A percentile compares a stretch with the other conserved stretches of the same genome.
Conservation (phyloP, 805 yeast species). For the Huiozyma sinensis region DNA sequence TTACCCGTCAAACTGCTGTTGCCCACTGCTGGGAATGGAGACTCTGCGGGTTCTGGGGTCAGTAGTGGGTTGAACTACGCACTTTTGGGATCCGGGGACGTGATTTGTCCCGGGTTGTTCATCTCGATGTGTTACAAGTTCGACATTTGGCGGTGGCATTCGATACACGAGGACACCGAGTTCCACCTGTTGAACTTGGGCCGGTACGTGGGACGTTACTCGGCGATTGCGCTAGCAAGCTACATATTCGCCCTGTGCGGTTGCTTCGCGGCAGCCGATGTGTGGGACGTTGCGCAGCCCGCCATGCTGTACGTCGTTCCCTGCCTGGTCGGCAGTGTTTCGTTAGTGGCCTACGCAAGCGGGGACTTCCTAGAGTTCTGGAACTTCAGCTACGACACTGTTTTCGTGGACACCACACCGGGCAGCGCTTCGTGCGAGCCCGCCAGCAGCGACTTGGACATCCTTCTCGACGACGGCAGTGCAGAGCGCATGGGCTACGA, state of each 20-base stretch:
- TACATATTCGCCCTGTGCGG: conserved; percentile 37
- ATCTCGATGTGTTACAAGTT: conserved; percentile 43
- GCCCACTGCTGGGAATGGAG: conserved; percentile 11
- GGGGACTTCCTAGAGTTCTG: conserved; percentile 36
- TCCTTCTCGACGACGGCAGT: too few relatives aligned
- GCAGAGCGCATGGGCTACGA: too few relatives aligned
- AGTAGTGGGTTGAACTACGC: conserved; percentile 18
- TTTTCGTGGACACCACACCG: background rate
- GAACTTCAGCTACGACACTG: conserved; percentile 25
- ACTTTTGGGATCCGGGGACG: conserved; percentile 53
- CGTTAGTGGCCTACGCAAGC: conserved; percentile 25
- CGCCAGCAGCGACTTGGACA: too few relatives aligned
- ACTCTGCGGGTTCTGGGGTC: background rate
- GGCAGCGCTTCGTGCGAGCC: too few relatives aligned
- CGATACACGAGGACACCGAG: conserved; percentile 20
- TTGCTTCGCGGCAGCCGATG: conserved; percentile 34
- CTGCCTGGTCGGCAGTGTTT: conserved; percentile 27
- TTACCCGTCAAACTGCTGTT: conserved; percentile 33
- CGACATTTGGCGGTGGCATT: conserved; percentile 37
- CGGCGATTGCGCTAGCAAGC: conserved; percentile 34
- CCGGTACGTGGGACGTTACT: conserved; percentile 36
- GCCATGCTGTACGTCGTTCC: conserved; percentile 60
- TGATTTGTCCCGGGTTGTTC: conserved; percentile 49
- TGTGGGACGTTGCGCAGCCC: conserved; percentile 46
- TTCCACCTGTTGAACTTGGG: conserved; percentile 31